phyloP scores from a whole-genome alignment of 2,329 filamentous ascomycete species.

The Chaetothyriales sp. region DNA sequence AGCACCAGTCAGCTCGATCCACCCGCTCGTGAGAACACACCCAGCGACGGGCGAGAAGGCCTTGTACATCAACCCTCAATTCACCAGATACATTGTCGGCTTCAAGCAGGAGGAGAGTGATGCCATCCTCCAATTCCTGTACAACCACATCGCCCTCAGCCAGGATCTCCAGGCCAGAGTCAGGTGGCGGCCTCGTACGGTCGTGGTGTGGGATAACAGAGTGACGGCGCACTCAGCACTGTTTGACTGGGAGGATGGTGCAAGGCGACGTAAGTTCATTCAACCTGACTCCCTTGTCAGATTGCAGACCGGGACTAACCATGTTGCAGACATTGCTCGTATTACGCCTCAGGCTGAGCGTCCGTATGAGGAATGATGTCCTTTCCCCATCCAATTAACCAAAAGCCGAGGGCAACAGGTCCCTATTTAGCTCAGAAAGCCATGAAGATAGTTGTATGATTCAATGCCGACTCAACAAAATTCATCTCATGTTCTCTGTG shows the following conservation, averaged over 20 bases:
- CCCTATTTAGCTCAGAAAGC: not conserved
- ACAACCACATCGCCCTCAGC: constrained; percentile 32
- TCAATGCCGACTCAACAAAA: not conserved
- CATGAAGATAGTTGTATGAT: no score
- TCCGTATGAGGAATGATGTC: constrained; percentile 26
- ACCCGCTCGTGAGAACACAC: constrained; percentile 33
- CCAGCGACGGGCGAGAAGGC: constrained; percentile 35
- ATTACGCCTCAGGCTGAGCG: constrained; percentile 38
- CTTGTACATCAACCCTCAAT: constrained; percentile 35
- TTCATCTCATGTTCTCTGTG: not conserved
- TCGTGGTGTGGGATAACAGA: constrained; percentile 24
- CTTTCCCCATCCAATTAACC: not conserved
- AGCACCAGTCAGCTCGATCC: constrained; percentile 30
- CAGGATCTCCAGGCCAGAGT: constrained; percentile 36
- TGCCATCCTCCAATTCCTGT: constrained; percentile 33
- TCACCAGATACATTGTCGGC: constrained; percentile 33
- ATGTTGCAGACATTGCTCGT: constrained; percentile 29
- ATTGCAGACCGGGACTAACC: not conserved
- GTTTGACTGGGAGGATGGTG: constrained; percentile 38
- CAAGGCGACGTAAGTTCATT: constrained; percentile 25
- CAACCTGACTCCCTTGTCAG: not conserved
- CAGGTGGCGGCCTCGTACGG: constrained; percentile 34
- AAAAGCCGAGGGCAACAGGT: not conserved
- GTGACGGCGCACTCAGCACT: constrained; percentile 31
- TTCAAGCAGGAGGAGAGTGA: constrained; percentile 34